phyloP scores from a whole-genome alignment of 495 filamentous ascomycete species.

The Podospora pseudopauciseta region DNA sequence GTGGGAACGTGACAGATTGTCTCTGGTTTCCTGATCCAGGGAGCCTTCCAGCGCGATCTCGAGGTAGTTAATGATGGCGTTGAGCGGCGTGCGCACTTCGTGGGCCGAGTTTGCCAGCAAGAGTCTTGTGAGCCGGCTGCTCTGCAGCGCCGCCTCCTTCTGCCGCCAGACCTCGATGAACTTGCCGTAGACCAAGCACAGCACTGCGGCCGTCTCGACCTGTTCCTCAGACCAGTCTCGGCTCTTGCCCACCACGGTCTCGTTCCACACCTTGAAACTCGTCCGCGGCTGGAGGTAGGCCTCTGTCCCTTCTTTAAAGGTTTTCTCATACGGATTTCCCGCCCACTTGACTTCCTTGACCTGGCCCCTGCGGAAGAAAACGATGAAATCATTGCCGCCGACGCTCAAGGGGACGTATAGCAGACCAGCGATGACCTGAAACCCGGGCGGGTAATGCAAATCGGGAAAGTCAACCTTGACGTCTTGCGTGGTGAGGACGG shows the following conservation, averaged over 20 bases:
- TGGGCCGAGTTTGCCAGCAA: constrained; percentile 90
- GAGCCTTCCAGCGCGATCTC: constrained; percentile 88
- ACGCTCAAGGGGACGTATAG: constrained; percentile 79
- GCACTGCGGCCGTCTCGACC: constrained; percentile 80
- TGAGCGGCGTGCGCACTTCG: constrained; percentile 89
- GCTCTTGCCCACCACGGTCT: constrained; percentile 71
- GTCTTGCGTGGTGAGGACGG: constrained; percentile 75
- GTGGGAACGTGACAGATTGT: constrained; percentile 82
- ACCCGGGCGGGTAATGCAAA: constrained; percentile 74
- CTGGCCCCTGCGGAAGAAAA: constrained; percentile 83
- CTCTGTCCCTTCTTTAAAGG: constrained; percentile 60
- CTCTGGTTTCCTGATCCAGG: constrained; percentile 78
- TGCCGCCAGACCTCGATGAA: constrained; percentile 91
- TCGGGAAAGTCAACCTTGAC: constrained; percentile 79
- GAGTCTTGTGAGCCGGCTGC: constrained; percentile 72
- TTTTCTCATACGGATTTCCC: constrained; percentile 88
- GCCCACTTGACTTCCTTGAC: constrained; percentile 83
- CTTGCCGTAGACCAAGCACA: constrained; percentile 80
- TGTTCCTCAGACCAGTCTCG: constrained; percentile 73
- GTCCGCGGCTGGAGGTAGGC: constrained; percentile 70
- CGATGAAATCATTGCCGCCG: constrained; percentile 80
- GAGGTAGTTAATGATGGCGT: constrained; percentile 94
- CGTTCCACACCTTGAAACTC: constrained; percentile 74
- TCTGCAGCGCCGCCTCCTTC: constrained; percentile 82
- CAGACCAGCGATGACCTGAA: constrained; percentile 73